Evolutionary conservation across 139 green algal species (phyloP), one percentile per base, ranked within the genome.

Genomic region (Chlamydomonas eustigma): DNA sequence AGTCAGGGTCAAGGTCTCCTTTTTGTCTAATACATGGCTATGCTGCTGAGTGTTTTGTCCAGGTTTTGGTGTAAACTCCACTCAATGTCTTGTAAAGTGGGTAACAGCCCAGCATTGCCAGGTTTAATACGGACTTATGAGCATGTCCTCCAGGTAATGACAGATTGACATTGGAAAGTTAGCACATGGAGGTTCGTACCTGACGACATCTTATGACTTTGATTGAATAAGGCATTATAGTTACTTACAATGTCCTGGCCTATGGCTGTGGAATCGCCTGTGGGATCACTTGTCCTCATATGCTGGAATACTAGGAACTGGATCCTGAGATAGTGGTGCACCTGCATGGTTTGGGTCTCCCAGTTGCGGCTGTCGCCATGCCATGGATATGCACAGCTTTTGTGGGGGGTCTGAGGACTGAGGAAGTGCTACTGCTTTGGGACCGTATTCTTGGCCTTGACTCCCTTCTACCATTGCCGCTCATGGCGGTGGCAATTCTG

Each of bases 361-460:
- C 76, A 1, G 63, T 73, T 1, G 67, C 79, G 6, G 12, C 80
- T 6, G 58, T 92, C 28, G 84, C 68, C 24, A 52, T 89, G 33
- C 83, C 82, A 50, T 88, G 85, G 85, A 74, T 90, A 5, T 36
- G 58, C 25, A 74, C 22, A 22, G 86, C 78, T 32, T 92, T 92
- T 80, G 85, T 77, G 28, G 33, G 67, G 58, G 50, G n/a, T 28
- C 44, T 50, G 24, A 2, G 5, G 22, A 72, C 44, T 33, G 65
- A 72, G 65, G 65, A 91, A 81, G 81, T 90, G 75, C 80, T 93
- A 64, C 79, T 93, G 71, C 78, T 93, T 63, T 93, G 89, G 89
- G 89, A 93, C 80, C 66, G 89, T 0, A 76, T 93, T 30, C 78
- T 93, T 12, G 89, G 87, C 8, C 86, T 90, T 70, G 89, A 93